A percentile compares a stretch with the other conserved stretches of the same genome.
Conservation (phyloP, 2,329 filamentous ascomycete species). For the Stromatinia cepivora region DNA sequence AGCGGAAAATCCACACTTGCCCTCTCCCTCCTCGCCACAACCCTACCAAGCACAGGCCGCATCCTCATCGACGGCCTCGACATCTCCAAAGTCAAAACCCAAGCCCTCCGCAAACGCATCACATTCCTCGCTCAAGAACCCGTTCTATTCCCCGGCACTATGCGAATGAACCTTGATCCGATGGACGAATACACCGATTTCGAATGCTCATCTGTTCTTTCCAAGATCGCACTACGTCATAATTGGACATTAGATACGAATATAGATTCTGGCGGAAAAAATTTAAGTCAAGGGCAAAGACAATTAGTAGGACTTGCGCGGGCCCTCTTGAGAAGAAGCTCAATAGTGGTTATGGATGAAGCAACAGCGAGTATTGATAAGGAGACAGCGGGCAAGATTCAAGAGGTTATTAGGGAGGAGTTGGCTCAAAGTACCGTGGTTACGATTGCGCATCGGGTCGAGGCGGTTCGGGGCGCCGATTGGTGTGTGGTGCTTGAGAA, state of each 20-base stretch:
- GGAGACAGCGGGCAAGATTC: conserved; percentile 58
- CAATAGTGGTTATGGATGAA: conserved; percentile 65
- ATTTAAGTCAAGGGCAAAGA: conserved; percentile 63
- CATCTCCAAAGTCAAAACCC: conserved; percentile 57
- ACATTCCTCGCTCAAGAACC: conserved; percentile 69
- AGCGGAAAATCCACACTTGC: conserved; percentile 82
- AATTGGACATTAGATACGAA: conserved; percentile 56
- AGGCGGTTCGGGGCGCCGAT: conserved; percentile 60
- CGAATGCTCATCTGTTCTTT: conserved; percentile 54
- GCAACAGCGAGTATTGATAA: conserved; percentile 65
- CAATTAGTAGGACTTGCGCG: conserved; percentile 64
- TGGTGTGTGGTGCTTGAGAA: conserved; percentile 42
- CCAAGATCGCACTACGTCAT: conserved; percentile 55
- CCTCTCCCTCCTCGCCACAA: conserved; percentile 57
- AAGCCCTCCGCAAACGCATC: conserved; percentile 60
- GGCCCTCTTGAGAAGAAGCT: conserved; percentile 60
- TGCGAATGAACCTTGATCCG: conserved; percentile 64
- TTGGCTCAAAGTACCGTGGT: conserved; percentile 61
- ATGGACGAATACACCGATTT: conserved; percentile 56
- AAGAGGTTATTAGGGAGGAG: conserved; percentile 56
- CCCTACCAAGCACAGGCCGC: conserved; percentile 53
- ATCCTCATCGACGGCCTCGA: conserved; percentile 63
- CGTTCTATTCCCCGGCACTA: conserved; percentile 61
- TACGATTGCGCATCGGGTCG: conserved; percentile 63
- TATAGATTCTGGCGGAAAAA: conserved; percentile 61